Percentiles rank a stretch among this genome's conserved stretches.
Evolutionary conservation across 176 grass and related monocot genomes (phyloP).

Genomic region (Microstegium vimineum): DNA sequence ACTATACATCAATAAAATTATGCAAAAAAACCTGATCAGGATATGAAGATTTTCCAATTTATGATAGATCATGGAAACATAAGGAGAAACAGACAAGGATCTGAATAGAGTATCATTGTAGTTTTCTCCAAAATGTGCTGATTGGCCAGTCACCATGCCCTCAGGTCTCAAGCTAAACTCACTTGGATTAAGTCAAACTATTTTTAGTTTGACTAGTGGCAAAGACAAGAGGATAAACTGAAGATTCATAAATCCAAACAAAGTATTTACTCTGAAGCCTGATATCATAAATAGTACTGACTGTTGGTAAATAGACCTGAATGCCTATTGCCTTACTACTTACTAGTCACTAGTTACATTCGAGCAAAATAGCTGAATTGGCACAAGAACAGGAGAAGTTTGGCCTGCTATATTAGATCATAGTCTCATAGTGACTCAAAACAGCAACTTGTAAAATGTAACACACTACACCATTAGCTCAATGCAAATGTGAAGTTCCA

Average conservation of each 20-base stretch:
- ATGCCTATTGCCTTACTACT: not conserved
- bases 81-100: not conserved
- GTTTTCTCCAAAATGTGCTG: conserved; percentile 1
- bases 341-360: not conserved
- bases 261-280: not conserved
- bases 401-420: not conserved
- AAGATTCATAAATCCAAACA: conserved; percentile 19
- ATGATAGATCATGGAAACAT: not conserved
- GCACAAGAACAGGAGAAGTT: not conserved
- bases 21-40: not conserved
- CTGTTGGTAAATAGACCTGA: not conserved
- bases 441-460: not conserved
- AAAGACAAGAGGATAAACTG: not conserved
- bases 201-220: not conserved
- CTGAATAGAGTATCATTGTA: not conserved
- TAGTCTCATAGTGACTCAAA: conserved; percentile 1
- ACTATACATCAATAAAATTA: not conserved
- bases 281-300: not conserved
- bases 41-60: not conserved
- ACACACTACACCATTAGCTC: not conserved
- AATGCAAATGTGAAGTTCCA: conserved; percentile 1
- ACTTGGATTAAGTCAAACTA: not conserved
- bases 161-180: not conserved
- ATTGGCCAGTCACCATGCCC: not conserved
- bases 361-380: not conserved